Percentiles rank a stretch among this genome's conserved stretches.
Conservation (phyloP, 2,329 filamentous ascomycete species). For the Trichothecium sympodiale region DNA sequence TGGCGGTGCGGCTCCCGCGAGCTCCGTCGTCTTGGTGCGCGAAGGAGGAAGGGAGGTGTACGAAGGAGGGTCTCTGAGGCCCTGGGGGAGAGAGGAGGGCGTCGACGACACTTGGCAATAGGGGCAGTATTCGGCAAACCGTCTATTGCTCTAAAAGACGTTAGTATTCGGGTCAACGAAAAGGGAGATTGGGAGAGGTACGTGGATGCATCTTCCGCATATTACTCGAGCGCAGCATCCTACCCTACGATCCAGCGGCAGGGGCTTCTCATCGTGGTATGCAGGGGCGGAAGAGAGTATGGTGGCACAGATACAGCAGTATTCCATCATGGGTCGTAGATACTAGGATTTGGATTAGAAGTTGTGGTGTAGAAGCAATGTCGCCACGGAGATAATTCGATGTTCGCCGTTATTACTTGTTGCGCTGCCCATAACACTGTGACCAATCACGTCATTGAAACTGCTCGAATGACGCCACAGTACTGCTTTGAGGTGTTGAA, state of each 20-base stretch:
- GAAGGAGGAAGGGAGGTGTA: conserved; percentile 36
- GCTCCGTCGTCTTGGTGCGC: conserved; percentile 11
- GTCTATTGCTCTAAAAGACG: conserved; percentile 44
- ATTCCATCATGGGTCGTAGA: conserved; percentile 19
- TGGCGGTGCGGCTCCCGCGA: conserved; percentile 21
- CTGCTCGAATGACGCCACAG: too few relatives aligned
- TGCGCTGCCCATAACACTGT: too few relatives aligned
- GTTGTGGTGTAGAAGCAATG: neutral
- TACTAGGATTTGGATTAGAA: neutral
- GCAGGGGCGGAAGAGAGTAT: conserved; percentile 44
- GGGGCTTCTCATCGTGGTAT: conserved; percentile 38
- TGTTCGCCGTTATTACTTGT: too few relatives aligned
- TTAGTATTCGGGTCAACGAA: neutral
- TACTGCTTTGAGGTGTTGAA: too few relatives aligned
- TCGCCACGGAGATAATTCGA: neutral
- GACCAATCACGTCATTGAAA: too few relatives aligned
- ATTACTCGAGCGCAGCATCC: conserved; percentile 62
- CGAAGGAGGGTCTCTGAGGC: conserved; percentile 56
- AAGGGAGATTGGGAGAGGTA: conserved; percentile 20
- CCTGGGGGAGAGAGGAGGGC: conserved; percentile 47
- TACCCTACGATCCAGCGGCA: conserved; percentile 47
- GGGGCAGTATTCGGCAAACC: conserved; percentile 57
- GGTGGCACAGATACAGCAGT: conserved; percentile 61
- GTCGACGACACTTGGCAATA: conserved; percentile 64
- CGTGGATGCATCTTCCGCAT: conserved; percentile 59